A percentile compares a stretch with the other conserved stretches of the same genome.
These are phyloP conservation scores for Aspergillus ibericus DNA, from an alignment of 2,329 filamentous ascomycete species.

Conservation along the genomic window DNA sequence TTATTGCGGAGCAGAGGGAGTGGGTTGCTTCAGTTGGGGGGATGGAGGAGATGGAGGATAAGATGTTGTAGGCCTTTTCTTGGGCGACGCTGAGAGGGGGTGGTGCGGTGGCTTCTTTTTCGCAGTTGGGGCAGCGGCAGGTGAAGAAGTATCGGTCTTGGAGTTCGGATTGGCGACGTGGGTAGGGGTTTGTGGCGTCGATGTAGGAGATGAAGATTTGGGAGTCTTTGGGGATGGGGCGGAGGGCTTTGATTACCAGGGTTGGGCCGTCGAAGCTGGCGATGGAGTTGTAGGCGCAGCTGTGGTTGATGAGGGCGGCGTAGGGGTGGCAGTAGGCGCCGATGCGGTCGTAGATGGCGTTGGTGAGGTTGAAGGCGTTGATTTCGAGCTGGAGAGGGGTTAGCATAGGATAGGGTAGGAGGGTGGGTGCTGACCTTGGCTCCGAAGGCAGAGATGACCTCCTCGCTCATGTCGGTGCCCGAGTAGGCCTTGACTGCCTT, in stretches of 20 bases:
- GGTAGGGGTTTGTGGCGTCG: constrained; percentile 55
- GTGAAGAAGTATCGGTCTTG: constrained; percentile 58
- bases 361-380: constrained; percentile 60
- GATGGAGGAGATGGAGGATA: not conserved
- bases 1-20: constrained; percentile 12
- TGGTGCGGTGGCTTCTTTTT: constrained; percentile 11
- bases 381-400: constrained; percentile 49
- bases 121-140: constrained; percentile 57
- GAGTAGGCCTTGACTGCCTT: constrained; percentile 58
- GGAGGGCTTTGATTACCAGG: constrained; percentile 53
- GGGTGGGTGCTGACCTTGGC: constrained; percentile 41
- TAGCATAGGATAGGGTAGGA: not conserved
- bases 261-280: constrained; percentile 57
- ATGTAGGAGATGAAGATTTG: constrained; percentile 65
- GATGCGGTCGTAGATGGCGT: constrained; percentile 56
- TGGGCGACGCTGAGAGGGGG: constrained; percentile 14
- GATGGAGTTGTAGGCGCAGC: constrained; percentile 60
- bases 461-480: constrained; percentile 44
- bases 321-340: constrained; percentile 60
- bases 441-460: constrained; percentile 46
- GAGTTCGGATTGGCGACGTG: constrained; percentile 55
- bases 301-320: constrained; percentile 60
- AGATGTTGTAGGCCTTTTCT: not conserved
- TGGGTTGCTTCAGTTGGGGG: not conserved
- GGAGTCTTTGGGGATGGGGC: constrained; percentile 53